Conservation (phyloP, 345 rosid genomes). For the Firmiana major region DNA sequence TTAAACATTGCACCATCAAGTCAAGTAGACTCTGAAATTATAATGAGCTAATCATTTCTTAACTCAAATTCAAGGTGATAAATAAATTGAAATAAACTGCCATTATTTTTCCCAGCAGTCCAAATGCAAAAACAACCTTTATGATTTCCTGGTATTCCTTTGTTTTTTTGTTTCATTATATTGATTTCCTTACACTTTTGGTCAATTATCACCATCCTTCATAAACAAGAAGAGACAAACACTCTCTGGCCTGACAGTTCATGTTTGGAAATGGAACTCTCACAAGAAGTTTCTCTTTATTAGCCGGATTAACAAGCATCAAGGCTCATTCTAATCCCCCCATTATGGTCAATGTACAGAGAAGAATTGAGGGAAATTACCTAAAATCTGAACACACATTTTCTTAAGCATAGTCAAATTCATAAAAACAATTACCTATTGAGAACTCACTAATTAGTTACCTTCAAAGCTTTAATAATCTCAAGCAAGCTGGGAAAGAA, state of each 20-base stretch:
- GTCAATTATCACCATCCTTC: not conserved
- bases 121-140: not conserved
- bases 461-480: not conserved
- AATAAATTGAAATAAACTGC: not conserved
- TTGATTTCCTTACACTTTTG: not conserved
- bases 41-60: too few species aligned
- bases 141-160: not conserved
- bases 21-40: not conserved
- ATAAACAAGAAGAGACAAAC: not conserved
- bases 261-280: not conserved
- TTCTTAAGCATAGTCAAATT: not conserved
- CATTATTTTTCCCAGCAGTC: not conserved
- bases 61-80: too few species aligned
- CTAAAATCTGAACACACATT: not conserved
- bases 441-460: not conserved
- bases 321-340: not conserved
- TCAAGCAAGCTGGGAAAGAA: not conserved
- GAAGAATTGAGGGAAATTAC: not conserved
- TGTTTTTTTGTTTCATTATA: not conserved
- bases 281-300: not conserved
- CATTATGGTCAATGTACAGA: not conserved
- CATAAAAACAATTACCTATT: not conserved
- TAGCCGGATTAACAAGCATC: constrained; percentile 7
- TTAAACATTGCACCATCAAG: not conserved
- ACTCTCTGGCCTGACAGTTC: not conserved